Evolutionary conservation across 192 early-diverging fungal species (phyloP), one percentile per base, ranked within the genome.

Genomic region (Backusella mclennaniae): DNA sequence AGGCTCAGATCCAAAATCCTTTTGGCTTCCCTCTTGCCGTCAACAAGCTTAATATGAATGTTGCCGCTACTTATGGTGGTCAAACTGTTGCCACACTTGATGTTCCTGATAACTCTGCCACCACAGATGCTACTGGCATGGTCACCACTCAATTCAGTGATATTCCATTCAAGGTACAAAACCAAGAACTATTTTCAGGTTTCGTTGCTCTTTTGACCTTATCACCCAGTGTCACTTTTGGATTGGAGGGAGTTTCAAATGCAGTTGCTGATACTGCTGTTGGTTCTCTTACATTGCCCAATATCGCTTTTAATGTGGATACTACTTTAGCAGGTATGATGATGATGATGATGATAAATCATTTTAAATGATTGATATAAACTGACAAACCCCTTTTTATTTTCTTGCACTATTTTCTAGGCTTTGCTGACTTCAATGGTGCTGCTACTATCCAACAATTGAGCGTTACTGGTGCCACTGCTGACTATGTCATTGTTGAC

Each of bases 21-120:
- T 85, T 85, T 56, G 81, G 81, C 14, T 83, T 85, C 84, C 81
- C 84, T 66, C 46, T 81, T 26, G 68, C 31, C 1, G 73, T 81
- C 3, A 38, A 14, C 69, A 29, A 68, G 49, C 41, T 81, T 67
- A 69, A 56, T 26, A 74, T 83, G 71, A 66, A 80, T 12, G 75
- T 83, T 36, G 77, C 81, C 26, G 74, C 76, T 29, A 69, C 66
- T 31, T 71, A 38, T 44, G 77, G 38, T 41, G 74, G 71, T 68
- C 42, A 67, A 56, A 29, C 42, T 1, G 52, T 84, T 35, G 81
- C 81, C 35, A 56, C 69, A 31, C 71, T 85, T 14, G 42, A 73
- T 15, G 71, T 83, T 35, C 84, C 84, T 31, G 53, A 59, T 36
- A 59, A 71, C 11, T 7, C 66, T 52, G 77, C 81, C 26, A 73